These are phyloP conservation scores for Sungouiella blattae DNA, from an alignment of 805 yeast species.

Conservation along the genomic window DNA sequence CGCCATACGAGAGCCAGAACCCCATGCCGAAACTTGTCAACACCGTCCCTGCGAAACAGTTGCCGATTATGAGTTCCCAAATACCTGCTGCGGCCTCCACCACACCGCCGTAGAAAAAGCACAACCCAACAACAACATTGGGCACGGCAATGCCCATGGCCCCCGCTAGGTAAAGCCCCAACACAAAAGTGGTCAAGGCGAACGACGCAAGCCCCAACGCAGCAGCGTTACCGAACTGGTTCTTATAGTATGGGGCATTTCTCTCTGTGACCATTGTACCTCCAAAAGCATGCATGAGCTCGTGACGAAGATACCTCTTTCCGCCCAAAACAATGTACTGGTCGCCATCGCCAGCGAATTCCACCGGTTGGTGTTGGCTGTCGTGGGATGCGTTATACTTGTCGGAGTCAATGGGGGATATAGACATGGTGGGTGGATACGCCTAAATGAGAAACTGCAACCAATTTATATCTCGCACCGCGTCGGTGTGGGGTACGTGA, in stretches of 20 bases:
- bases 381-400: background rate
- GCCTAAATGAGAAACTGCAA: no score
- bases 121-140: slow-evolving; percentile 43
- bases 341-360: slow-evolving; percentile 31
- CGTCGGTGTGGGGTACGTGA: no score
- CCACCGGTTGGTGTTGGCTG: slow-evolving; percentile 4
- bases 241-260: slow-evolving; percentile 42
- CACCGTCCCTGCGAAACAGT: slow-evolving; percentile 55
- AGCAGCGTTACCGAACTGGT: slow-evolving; percentile 50
- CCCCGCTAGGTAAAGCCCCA: slow-evolving; percentile 45
- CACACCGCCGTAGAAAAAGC: slow-evolving; percentile 48
- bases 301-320: slow-evolving; percentile 46
- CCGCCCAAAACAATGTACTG: slow-evolving; percentile 42
- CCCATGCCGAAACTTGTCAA: slow-evolving; percentile 49
- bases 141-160: slow-evolving; percentile 45
- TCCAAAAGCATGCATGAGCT: slow-evolving; percentile 61
- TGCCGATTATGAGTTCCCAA: slow-evolving; percentile 48
- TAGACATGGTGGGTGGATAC: slow-evolving; percentile 1
- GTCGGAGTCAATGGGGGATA: background rate
- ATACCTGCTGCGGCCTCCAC: slow-evolving; percentile 50
- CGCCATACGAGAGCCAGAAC: slow-evolving; percentile 51
- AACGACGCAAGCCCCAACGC: slow-evolving; percentile 53
- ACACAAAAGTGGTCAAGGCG: slow-evolving; percentile 43
- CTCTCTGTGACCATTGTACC: slow-evolving; percentile 50
- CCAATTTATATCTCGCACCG: no score